phyloP scores from a whole-genome alignment of 805 yeast species.

The Saturnispora silvae region DNA sequence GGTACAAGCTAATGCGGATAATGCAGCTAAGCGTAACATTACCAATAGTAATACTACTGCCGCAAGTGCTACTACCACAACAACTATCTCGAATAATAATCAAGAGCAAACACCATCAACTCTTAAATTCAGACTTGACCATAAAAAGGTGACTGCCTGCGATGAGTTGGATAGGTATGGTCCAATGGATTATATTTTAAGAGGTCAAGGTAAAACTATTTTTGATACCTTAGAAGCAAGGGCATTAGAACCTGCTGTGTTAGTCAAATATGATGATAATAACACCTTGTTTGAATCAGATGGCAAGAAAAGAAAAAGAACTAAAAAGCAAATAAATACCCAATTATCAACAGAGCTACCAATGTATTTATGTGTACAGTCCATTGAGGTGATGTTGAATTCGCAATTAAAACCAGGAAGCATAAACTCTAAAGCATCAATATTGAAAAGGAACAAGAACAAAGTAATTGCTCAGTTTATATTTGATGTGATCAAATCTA shows the following conservation, averaged over 20 bases:
- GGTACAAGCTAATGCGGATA: neutral
- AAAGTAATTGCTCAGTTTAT: slow-evolving; percentile 21
- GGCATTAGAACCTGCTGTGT: slow-evolving; percentile 4
- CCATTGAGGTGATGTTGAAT: slow-evolving; percentile 17
- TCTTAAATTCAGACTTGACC: neutral
- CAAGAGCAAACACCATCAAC: neutral
- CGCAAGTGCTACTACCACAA: neutral
- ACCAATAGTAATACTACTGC: neutral
- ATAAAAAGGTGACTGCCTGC: neutral
- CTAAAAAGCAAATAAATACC: slow-evolving; percentile 13
- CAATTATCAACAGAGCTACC: slow-evolving; percentile 12
- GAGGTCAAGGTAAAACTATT: slow-evolving; percentile 1
- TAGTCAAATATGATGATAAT: slow-evolving; percentile 4
- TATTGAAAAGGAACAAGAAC: slow-evolving; percentile 19
- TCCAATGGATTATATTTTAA: neutral
- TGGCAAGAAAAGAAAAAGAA: slow-evolving; percentile 12
- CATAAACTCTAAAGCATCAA: slow-evolving; percentile 18
- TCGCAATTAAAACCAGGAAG: slow-evolving; percentile 18
- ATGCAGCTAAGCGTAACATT: neutral
- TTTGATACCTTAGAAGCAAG: slow-evolving; percentile 10
- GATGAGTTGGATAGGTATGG: slow-evolving; percentile 2
- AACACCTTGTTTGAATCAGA: slow-evolving; percentile 2
- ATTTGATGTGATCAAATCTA: slow-evolving; percentile 17
- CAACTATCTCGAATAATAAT: no score
- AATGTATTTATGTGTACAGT: slow-evolving; percentile 13